phyloP scores from a whole-genome alignment of 2,329 filamentous ascomycete species.

The Ophiostoma novo-ulmi region DNA sequence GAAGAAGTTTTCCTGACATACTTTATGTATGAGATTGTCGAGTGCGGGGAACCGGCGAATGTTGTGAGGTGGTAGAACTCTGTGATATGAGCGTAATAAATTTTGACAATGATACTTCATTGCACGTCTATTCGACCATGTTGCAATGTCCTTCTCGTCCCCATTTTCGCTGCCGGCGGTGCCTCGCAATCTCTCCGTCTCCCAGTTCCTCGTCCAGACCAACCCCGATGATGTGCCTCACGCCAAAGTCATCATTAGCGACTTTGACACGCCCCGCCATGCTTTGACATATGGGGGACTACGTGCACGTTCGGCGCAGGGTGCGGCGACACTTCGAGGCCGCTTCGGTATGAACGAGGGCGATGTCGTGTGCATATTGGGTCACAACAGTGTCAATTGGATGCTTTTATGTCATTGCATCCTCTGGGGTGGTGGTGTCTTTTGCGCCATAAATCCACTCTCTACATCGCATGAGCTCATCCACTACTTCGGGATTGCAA shows the following conservation, averaged over 20 bases:
- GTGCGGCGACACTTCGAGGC: not conserved
- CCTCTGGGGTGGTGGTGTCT: not conserved
- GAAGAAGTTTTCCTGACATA: not conserved
- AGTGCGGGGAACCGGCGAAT: not conserved
- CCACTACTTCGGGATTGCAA: not conserved
- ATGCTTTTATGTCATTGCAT: not conserved
- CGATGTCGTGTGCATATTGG: not conserved
- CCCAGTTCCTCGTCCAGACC: slow-evolving; percentile 29
- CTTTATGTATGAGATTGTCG: not conserved
- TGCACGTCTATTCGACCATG: too few species aligned
- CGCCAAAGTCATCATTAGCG: slow-evolving; percentile 28
- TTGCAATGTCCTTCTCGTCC: not conserved
- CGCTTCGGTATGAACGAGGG: not conserved
- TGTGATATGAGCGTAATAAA: too few species aligned
- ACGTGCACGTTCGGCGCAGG: not conserved
- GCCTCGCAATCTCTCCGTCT: slow-evolving; percentile 29
- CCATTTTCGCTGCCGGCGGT: slow-evolving; percentile 17
- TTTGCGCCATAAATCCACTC: not conserved
- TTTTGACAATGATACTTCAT: too few species aligned
- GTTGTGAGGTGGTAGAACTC: not conserved
- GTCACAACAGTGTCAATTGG: not conserved
- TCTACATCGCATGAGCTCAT: not conserved
- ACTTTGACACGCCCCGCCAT: slow-evolving; percentile 28
- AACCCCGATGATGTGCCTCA: slow-evolving; percentile 30
- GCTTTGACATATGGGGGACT: not conserved